Conservation (phyloP, 2,329 filamentous ascomycete genomes). For the Aspergillus tamarii region DNA sequence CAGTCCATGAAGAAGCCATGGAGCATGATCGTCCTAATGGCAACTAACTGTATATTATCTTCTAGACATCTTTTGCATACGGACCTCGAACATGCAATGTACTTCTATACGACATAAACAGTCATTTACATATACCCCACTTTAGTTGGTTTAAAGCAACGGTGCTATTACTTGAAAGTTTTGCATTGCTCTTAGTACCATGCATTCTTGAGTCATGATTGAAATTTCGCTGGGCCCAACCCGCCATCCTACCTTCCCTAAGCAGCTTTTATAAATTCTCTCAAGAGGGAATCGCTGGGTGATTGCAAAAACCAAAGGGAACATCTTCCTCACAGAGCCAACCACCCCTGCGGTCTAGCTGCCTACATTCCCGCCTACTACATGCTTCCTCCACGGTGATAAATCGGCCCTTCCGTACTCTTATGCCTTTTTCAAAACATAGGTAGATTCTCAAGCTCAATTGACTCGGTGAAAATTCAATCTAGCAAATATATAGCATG, state of each 20-base stretch:
- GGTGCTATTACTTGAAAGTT: background rate
- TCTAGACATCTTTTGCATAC: conserved; percentile 7
- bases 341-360: no score
- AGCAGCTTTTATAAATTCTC: background rate
- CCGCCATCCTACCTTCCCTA: background rate
- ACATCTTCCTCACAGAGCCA: background rate
- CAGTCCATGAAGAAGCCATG: conserved; percentile 34
- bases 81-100: background rate
- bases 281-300: no score
- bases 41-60: conserved; percentile 22
- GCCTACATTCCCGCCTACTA: background rate
- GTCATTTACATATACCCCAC: background rate
- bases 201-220: background rate
- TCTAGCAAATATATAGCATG: background rate
- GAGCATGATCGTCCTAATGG: conserved; percentile 24
- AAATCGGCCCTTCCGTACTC: background rate
- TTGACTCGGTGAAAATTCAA: background rate
- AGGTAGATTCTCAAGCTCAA: background rate
- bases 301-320: no score
- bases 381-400: background rate
- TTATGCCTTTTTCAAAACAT: background rate
- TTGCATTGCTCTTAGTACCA: background rate
- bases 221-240: background rate
- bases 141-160: background rate
- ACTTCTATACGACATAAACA: conserved; percentile 4